Evolutionary conservation across 2,329 filamentous ascomycete genomes (phyloP), one percentile per base, ranked within the genome.

Genomic region (Decorospora gaudefroyi): DNA sequence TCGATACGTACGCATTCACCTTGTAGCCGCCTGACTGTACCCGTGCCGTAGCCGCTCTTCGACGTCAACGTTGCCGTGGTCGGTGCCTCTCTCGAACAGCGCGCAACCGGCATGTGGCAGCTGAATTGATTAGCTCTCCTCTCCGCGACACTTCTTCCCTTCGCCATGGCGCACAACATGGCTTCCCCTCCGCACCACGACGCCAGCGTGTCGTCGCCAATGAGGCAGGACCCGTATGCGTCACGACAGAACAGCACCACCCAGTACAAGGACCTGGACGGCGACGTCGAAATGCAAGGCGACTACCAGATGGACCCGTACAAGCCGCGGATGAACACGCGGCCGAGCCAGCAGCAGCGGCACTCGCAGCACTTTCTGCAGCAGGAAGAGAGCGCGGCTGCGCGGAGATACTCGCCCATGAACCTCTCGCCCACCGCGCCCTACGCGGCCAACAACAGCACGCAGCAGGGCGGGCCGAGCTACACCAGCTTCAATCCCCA

Each of bases 351-450:
- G 67, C 85, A 90, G 67, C 83, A 90, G 63, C 84, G 92, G 58
- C 77, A 83, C 48, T 89, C 82, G 51, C 82, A 90, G 59, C 86
- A 92, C 69, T 87, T 86, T 57, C 73, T 84, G 32, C 76, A 85
- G 36, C 58, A 64, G 85, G 88, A 92, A 64, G 84, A 88, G 46
- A 93, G 90, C 29, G 80, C 88, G 36, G 89, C 90, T 44, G 88
- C 90, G 47, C 88, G 95, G 70, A 84, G 91, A 67, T 97, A 97
- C 74, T 97, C 92, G 32, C 93, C 92, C 53, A 96, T 96, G 91
- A 92, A 96, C 69, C 76, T 95, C 49, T 90, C 90, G 49, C 88
- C 90, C 27, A 83, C 86, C 22, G 86, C 88, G 42, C 85, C 90
- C 22, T 95, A 95, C 73, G 80, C 82, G 67, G 79, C 74, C 33